Evolutionary conservation across 2,329 filamentous ascomycete genomes (phyloP), one percentile per base, ranked within the genome.

Genomic region (Ophiocordyceps sinensis): DNA sequence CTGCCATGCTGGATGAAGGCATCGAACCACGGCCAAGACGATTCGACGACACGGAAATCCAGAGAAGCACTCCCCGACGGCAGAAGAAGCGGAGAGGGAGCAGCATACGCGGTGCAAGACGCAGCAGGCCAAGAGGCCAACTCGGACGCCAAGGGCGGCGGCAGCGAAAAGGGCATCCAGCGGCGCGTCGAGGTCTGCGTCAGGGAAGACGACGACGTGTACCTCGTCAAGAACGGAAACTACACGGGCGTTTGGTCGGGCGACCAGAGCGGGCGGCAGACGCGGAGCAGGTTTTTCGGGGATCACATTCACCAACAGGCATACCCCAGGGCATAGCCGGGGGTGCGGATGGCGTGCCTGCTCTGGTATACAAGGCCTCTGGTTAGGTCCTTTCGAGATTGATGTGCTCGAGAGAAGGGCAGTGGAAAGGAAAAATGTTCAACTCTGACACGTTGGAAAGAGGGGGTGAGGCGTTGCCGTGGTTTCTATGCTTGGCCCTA

Each of bases 161-260:
- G 19, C 19, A 19, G 17, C 19, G 35, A 37, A 14, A 21, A 5
- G 29, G 38, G 34, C 8, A 48, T 48, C 35, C 41, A 48, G 43
- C 38, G 42, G 21, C 42, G 44, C 17, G 39, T 48, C 14, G 46
- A 48, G 28, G 41, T 46, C 34, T 44, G 29, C 23, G 46, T 48
- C 32, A 28, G 30, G 28, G 35, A 41, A 28, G 38, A 44, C 23
- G 41, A 46, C n/a, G 46, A 43, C 15, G 15, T 32, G 17, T 17
- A 17, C 28, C 32, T 39, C n/a, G 30, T 37, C 13, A 15, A 38
- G 29, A 44, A 43, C 15, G 49, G 48, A 36, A 50, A 51, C 36
- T 51, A 51, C 26, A 51, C 49, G 9, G 49, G 44, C n/a, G 37
- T 48, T 14, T 51, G 49, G 49, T 44, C 49, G 3, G 47, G 47